A percentile compares a stretch with the other conserved stretches of the same genome.
phyloP scores from a whole-genome alignment of 805 yeast species.

The Ogataea henricii region DNA sequence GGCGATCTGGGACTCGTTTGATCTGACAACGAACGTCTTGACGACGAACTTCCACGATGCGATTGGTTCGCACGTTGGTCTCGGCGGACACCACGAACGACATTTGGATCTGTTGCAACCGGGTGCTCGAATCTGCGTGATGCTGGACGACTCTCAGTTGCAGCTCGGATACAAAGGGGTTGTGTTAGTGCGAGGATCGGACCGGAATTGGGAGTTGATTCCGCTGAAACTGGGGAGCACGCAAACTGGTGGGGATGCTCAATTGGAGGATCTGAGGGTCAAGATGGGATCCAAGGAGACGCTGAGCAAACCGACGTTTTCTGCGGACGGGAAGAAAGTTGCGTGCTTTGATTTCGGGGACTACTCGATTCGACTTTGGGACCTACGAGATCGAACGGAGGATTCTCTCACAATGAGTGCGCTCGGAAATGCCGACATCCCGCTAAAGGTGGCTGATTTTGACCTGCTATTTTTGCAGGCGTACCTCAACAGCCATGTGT shows the following conservation, averaged over 20 bases:
- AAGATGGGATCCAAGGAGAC: conserved; percentile 13
- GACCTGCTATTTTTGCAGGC: conserved; percentile 28
- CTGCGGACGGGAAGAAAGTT: conserved; percentile 18
- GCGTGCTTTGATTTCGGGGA: conserved; percentile 23
- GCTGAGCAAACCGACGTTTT: conserved; percentile 22
- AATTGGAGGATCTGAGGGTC: conserved; percentile 5
- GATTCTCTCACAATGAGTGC: conserved; percentile 19
- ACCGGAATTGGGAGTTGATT: conserved; percentile 18
- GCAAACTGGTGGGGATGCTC: not conserved
- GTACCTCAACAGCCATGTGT: conserved; percentile 19
- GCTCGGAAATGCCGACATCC: conserved; percentile 22
- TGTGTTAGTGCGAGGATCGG: conserved; percentile 11
- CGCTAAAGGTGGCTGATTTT: conserved; percentile 32
- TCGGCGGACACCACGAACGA: conserved; percentile 7
- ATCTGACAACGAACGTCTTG: conserved; percentile 26
- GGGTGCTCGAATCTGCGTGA: conserved; percentile 17
- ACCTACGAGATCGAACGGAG: conserved; percentile 5
- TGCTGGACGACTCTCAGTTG: conserved; percentile 19
- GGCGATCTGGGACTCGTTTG: conserved; percentile 22
- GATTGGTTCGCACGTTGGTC: conserved; percentile 15
- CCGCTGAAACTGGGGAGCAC: conserved; percentile 16
- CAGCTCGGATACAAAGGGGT: conserved; percentile 26
- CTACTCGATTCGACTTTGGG: conserved; percentile 27
- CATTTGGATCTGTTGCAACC: conserved; percentile 15
- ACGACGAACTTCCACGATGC: conserved; percentile 20